A percentile compares a stretch with the other conserved stretches of the same genome.
Evolutionary conservation across 495 filamentous ascomycete genomes (phyloP).

Genomic region (Aspergillus sclerotiicarbonarius): DNA sequence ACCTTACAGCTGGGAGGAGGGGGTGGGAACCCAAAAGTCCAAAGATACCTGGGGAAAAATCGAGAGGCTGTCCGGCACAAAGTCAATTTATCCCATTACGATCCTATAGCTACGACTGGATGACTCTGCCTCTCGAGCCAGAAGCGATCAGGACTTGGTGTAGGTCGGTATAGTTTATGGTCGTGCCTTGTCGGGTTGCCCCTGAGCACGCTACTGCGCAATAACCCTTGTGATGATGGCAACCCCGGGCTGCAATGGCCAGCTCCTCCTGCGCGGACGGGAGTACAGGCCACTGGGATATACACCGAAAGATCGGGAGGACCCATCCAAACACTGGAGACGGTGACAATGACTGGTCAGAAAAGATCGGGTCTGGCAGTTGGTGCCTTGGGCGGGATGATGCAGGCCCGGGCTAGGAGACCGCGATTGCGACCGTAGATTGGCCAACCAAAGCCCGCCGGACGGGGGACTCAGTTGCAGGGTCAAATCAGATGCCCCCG

Average conservation of each 20-base stretch:
- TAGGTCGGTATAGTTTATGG: too few relatives aligned
- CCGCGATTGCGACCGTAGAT: constrained; percentile 20
- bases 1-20: neutral
- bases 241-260: neutral
- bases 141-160: too few relatives aligned
- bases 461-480: constrained; percentile 12
- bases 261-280: constrained; percentile 1
- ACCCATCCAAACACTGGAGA: constrained; percentile 12
- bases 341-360: constrained; percentile 15
- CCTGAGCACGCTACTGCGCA: neutral
- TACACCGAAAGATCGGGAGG: constrained; percentile 24
- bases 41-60: neutral
- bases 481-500: constrained; percentile 15
- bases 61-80: neutral
- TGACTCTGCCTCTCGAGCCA: too few relatives aligned
- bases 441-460: constrained; percentile 23
- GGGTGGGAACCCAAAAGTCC: neutral
- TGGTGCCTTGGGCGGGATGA: constrained; percentile 36
- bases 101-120: too few relatives aligned
- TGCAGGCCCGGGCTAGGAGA: constrained; percentile 24
- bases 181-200: too few relatives aligned
- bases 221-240: constrained; percentile 1
- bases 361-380: constrained; percentile 31
- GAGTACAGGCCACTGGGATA: constrained; percentile 7
- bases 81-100: neutral